Base-by-base conservation (phyloP, 192 early-diverging fungal species). In the Coemansia sp. region DNA sequence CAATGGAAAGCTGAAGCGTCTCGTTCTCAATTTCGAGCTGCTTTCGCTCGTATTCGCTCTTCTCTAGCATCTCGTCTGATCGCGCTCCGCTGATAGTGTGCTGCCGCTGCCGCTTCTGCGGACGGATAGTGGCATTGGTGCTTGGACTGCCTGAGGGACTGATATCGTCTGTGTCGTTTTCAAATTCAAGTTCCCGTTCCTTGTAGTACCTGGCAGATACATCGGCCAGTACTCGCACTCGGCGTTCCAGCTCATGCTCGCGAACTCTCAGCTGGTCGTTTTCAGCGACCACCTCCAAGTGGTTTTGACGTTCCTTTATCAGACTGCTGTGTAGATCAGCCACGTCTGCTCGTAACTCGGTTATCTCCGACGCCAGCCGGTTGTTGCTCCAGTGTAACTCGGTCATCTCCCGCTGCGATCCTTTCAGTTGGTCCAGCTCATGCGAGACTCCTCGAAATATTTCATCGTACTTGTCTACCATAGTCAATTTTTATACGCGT, bases 21-120 rank as follows among this genome's bases (percentile, higher is more conserved):
- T 82, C 73, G 58, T 76, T 76, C 25, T 82, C 79, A 37, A 82
- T 72, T 25, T 72, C 67, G n/a, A 82, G 63, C 57, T 81, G 66
- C 64, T 72, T 64, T 9, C 61, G 60, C 45, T 70, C 67, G 51
- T 49, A 73, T 37, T 70, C 67, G 14, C 62, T 65, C 14, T 24
- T 55, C 10, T 35, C 25, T 10, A 45, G 24, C 6, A 17, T 50
- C 29, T 67, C 65, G 0, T 72, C 66, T 25, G 67, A 21, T 8
- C 35, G 41, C 24, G 27, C 55, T 7, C 21, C 27, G 38, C 32
- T 54, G 21, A 53, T 27, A 8, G 61, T 53, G 24, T 49, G 53
- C 4, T 62, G 64, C 5, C 76, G 63, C 32, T 70, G 76, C 27
- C 72, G 71, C 58, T 79, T 79, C 39, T 60, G 61, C 22, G 76